Evolutionary conservation across 257 asterid genomes (phyloP).

Genomic region (Penstemon barbatus): DNA sequence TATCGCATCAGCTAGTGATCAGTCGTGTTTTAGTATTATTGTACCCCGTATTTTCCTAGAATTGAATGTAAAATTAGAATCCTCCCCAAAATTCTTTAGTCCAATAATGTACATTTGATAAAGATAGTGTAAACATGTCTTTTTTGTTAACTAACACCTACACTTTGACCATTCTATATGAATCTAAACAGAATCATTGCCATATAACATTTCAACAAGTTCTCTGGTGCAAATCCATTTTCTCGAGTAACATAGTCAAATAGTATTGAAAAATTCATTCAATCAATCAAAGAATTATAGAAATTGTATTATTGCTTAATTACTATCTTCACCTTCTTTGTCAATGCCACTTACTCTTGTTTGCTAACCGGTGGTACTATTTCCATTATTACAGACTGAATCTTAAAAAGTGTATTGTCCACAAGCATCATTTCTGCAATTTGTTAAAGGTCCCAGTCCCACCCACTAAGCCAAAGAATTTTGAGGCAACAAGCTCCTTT

Average conservation of each 20-base stretch:
- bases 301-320: not conserved
- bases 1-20: too few species aligned
- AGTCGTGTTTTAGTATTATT: too few species aligned
- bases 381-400: slow-evolving; percentile 32
- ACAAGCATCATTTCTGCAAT: slow-evolving; percentile 26
- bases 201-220: not conserved
- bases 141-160: too few species aligned
- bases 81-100: too few species aligned
- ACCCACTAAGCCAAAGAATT: slow-evolving; percentile 38
- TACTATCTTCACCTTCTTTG: too few species aligned
- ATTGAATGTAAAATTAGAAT: too few species aligned
- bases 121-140: not conserved
- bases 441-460: slow-evolving; percentile 36
- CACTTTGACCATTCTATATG: not conserved
- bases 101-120: not conserved
- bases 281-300: too few species aligned
- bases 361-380: not conserved
- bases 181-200: slow-evolving; percentile 7
- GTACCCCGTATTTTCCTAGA: too few species aligned
- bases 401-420: slow-evolving; percentile 24
- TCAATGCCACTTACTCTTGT: slow-evolving; percentile 16
- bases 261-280: too few species aligned
- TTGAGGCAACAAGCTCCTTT: slow-evolving; percentile 26
- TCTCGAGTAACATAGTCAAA: too few species aligned
- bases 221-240: too few species aligned